Conservation (phyloP, 2,329 filamentous ascomycete genomes). For the Cercospora zeina region DNA sequence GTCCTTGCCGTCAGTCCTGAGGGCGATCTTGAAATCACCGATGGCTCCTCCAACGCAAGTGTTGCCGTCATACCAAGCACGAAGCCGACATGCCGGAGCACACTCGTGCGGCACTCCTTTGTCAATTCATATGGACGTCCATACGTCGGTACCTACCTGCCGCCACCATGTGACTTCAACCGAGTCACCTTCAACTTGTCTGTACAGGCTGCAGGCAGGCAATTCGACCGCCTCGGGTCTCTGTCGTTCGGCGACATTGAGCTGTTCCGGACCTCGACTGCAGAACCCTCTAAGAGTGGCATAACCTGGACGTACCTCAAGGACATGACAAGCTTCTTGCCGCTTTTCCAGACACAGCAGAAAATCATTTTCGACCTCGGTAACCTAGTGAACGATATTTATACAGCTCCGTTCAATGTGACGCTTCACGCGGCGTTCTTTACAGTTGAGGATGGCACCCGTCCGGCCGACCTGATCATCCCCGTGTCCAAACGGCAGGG, state of each 20-base stretch:
- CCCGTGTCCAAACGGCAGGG: constrained; percentile 61
- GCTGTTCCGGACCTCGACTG: constrained; percentile 80
- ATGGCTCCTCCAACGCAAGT: constrained; percentile 36
- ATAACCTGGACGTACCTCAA: constrained; percentile 77
- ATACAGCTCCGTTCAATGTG: constrained; percentile 72
- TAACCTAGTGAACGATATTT: constrained; percentile 68
- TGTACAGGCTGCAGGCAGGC: constrained; percentile 67
- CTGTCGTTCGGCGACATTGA: constrained; percentile 78
- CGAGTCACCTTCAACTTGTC: constrained; percentile 75
- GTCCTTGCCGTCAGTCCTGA: constrained; percentile 53
- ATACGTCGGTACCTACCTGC: constrained; percentile 69
- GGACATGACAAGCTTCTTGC: constrained; percentile 71
- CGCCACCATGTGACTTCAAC: constrained; percentile 70
- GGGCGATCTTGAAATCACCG: constrained; percentile 45
- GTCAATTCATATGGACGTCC: constrained; percentile 71
- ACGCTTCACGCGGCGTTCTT: constrained; percentile 75
- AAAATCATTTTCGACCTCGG: constrained; percentile 78
- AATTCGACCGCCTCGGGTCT: constrained; percentile 73
- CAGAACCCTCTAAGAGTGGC: constrained; percentile 69
- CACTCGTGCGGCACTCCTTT: constrained; percentile 72
- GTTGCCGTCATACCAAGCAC: constrained; percentile 33
- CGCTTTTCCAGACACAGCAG: constrained; percentile 67
- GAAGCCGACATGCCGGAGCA: constrained; percentile 50
- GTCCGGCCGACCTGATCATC: constrained; percentile 64
- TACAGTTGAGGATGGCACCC: constrained; percentile 47